phyloP scores from a whole-genome alignment of 2,329 filamentous ascomycete genomes.

The Torrubiella hemipterigena region DNA sequence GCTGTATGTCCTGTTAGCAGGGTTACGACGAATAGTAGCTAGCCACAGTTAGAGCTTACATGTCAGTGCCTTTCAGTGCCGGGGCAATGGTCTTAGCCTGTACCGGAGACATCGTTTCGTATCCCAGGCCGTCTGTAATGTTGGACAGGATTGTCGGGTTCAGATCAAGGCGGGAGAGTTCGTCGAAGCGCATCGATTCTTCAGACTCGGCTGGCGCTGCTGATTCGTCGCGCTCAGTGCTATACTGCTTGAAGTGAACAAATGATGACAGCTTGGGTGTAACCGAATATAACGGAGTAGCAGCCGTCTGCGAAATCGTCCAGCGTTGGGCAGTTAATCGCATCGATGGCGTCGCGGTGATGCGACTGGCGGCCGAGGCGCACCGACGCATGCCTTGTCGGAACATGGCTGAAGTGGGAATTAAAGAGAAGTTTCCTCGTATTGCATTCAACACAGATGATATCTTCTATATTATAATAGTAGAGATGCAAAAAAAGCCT shows the following conservation, averaged over 20 bases:
- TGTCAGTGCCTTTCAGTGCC: slow-evolving; percentile 66
- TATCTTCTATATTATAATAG: neutral
- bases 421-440: too few relatives aligned
- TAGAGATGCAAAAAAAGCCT: neutral
- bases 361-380: slow-evolving; percentile 20
- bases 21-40: slow-evolving; percentile 3
- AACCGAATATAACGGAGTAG: too few relatives aligned
- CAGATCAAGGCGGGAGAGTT: slow-evolving; percentile 38
- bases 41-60: slow-evolving; percentile 43
- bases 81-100: slow-evolving; percentile 74
- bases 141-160: slow-evolving; percentile 53
- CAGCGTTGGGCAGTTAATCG: too few relatives aligned
- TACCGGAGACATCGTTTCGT: slow-evolving; percentile 85
- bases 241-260: too few relatives aligned
- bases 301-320: too few relatives aligned
- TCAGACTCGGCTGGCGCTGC: neutral
- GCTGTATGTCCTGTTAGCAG: slow-evolving; percentile 32
- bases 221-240: too few relatives aligned
- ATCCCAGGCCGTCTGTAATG: slow-evolving; percentile 60
- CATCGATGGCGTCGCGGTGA: slow-evolving; percentile 15
- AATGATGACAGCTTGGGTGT: too few relatives aligned
- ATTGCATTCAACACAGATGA: too few relatives aligned
- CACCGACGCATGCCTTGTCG: slow-evolving; percentile 26
- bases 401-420: slow-evolving; percentile 16
- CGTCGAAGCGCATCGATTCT: neutral